Percentiles rank a stretch among this genome's conserved stretches.
phyloP scores from a whole-genome alignment of 371 early-diverging fungal species.

The Parasitella parasitica region DNA sequence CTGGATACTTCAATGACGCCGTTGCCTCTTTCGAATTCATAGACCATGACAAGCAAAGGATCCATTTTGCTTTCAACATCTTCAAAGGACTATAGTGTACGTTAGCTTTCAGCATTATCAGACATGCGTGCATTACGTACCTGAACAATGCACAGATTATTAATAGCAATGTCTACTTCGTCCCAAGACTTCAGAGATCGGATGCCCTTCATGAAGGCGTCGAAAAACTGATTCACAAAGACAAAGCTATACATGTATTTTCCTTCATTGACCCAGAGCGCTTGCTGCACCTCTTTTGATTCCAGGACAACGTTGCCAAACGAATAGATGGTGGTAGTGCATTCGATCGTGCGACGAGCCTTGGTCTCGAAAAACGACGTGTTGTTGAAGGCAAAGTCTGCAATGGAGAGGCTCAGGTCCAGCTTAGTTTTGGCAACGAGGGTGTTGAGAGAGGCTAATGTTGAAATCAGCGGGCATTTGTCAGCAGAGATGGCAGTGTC shows the following conservation, averaged over 20 bases:
- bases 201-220: conserved; percentile 59
- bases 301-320: conserved; percentile 67
- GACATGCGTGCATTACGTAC: conserved; percentile 26
- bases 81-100: conserved; percentile 28
- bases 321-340: conserved; percentile 67
- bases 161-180: conserved; percentile 55
- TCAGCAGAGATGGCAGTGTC: conserved; percentile 22
- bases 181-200: conserved; percentile 47
- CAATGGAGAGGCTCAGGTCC: conserved; percentile 43
- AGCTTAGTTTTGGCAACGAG: conserved; percentile 36
- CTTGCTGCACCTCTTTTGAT: conserved; percentile 58
- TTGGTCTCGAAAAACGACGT: conserved; percentile 55
- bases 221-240: conserved; percentile 62
- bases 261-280: conserved; percentile 40
- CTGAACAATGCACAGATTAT: conserved; percentile 56
- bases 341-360: conserved; percentile 53
- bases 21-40: conserved; percentile 45
- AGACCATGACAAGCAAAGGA: conserved; percentile 38
- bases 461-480: conserved; percentile 37
- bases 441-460: not conserved
- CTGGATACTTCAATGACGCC: conserved; percentile 30
- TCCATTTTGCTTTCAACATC: conserved; percentile 28
- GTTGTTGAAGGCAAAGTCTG: conserved; percentile 48
- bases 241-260: conserved; percentile 57
- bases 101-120: not conserved